Base-by-base conservation (phyloP, 2,329 filamentous ascomycete genomes). In the Paraphoma sp. region DNA sequence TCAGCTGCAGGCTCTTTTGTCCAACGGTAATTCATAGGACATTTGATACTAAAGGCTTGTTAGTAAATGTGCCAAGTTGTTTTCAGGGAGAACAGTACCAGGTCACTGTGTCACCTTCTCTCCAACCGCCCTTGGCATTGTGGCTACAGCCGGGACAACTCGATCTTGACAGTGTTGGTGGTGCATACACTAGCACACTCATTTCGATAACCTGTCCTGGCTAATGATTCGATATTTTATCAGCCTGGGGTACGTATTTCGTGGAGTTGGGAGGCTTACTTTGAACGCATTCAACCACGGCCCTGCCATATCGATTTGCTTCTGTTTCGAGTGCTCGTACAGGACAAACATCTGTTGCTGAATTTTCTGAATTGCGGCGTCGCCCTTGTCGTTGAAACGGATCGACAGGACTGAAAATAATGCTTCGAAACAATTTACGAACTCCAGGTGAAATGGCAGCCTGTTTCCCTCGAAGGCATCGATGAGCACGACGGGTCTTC, bases 141-240 rank as follows among this genome's bases (percentile, higher is more conserved):
- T 46, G 33, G 31, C 31, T 30, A 23, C 44, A 46, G 30, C 44
- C 23, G 2, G 44, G 44, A 23, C 44, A 46, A 14, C 23, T 12
- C 5, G 28, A 31, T 11, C 4, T 30, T 14, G 23, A 46, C 9
- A 46, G 28, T 5, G 6, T 31, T 16, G 44, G 44, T n/a, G 28
- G 3, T 8, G 40, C 40, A 16, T 4, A n/a, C 40, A 42, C 40
- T 9, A 42, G 23, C 18, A 45, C 31, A 38, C 48, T 51, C 48
- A 51, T 51, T 29, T 51, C 49, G 14, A 51, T 16, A 6, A 45
- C 16, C 33, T 51, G 49, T 28, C 49, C 49, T 11, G 49, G 49
- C 49, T 51, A 14, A 10, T 1, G 14, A 14, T 3, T 23, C 23
- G 23, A 23, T 5, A 5, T 23, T 5, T 23, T 3, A 23, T 23